Conservation (phyloP, 2,329 filamentous ascomycete species). For the Scytalidium sp. region DNA sequence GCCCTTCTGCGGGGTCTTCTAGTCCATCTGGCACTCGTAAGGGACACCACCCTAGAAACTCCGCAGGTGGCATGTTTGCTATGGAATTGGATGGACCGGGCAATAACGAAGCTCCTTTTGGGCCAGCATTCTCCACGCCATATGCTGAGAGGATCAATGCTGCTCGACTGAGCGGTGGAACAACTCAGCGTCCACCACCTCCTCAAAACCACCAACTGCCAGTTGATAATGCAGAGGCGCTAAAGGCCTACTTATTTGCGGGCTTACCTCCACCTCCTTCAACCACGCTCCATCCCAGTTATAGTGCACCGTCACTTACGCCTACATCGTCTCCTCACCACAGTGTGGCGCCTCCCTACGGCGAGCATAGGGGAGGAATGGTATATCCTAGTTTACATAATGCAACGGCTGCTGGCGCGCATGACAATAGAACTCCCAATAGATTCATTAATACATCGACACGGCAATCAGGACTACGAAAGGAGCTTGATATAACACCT, state of each 20-base stretch:
- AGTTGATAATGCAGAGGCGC: slow-evolving; percentile 42
- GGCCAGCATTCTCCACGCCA: slow-evolving; percentile 66
- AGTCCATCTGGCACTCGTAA: slow-evolving; percentile 32
- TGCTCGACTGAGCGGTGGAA: slow-evolving; percentile 32
- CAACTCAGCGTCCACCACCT: slow-evolving; percentile 8
- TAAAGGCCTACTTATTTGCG: slow-evolving; percentile 56
- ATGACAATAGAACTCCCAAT: slow-evolving; percentile 12
- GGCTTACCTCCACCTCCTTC: slow-evolving; percentile 25
- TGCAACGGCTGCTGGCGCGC: slow-evolving; percentile 9
- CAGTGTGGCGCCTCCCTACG: slow-evolving; percentile 6
- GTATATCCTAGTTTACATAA: slow-evolving; percentile 9
- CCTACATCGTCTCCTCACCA: slow-evolving; percentile 8
- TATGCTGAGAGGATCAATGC: slow-evolving; percentile 61
- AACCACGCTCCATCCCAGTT: slow-evolving; percentile 1
- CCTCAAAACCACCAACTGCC: slow-evolving; percentile 15
- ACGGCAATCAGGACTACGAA: slow-evolving; percentile 28
- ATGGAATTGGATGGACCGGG: slow-evolving; percentile 64
- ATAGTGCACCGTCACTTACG: slow-evolving; percentile 3
- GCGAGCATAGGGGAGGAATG: slow-evolving; percentile 9
- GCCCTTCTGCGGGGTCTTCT: slow-evolving; percentile 22
- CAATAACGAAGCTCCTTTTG: slow-evolving; percentile 50
- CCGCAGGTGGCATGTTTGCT: slow-evolving; percentile 57
- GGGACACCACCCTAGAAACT: slow-evolving; percentile 40
- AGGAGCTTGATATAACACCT: slow-evolving; percentile 24
- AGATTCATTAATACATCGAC: slow-evolving; percentile 13